phyloP scores from a whole-genome alignment of 2,329 filamentous ascomycete genomes.

The Colletotrichum acutatum region DNA sequence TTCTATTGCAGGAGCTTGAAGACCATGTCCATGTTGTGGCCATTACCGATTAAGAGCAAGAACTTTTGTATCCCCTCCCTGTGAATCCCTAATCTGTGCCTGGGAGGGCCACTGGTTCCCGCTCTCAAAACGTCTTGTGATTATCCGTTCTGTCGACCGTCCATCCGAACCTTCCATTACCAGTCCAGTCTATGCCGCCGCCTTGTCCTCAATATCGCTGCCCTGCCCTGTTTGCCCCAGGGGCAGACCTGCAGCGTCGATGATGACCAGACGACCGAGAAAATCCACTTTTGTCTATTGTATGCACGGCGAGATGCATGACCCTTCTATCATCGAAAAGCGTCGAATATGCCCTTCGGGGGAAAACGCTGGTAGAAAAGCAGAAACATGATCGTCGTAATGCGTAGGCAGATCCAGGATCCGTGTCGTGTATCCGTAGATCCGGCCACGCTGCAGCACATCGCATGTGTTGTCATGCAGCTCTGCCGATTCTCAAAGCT shows the following conservation, averaged over 20 bases:
- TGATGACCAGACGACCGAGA: slow-evolving; percentile 67
- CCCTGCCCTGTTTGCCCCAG: slow-evolving; percentile 39
- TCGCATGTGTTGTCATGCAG: slow-evolving; percentile 36
- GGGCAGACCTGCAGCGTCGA: slow-evolving; percentile 44
- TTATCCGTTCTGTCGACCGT: slow-evolving; percentile 37
- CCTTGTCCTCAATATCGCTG: slow-evolving; percentile 41
- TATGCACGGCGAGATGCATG: slow-evolving; percentile 49
- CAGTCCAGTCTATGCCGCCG: slow-evolving; percentile 38
- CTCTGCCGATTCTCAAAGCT: slow-evolving; percentile 41
- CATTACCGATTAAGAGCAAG: slow-evolving; percentile 42
- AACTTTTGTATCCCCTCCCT: slow-evolving; percentile 42
- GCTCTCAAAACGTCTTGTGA: slow-evolving; percentile 43
- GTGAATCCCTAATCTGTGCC: slow-evolving; percentile 49
- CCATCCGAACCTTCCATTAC: slow-evolving; percentile 37
- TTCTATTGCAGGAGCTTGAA: slow-evolving; percentile 35
- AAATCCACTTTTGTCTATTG: slow-evolving; percentile 75
- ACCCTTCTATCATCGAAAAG: slow-evolving; percentile 50
- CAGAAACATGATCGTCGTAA: slow-evolving; percentile 48
- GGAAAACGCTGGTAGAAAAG: slow-evolving; percentile 45
- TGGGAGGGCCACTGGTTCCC: slow-evolving; percentile 50
- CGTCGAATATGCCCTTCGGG: slow-evolving; percentile 47
- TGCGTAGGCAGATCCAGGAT: slow-evolving; percentile 37
- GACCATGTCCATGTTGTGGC: slow-evolving; percentile 36
- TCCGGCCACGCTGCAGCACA: slow-evolving; percentile 33
- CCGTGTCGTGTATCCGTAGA: slow-evolving; percentile 33